These are phyloP conservation scores for Pluteus cervinus DNA, from an alignment of 768 basidiomycete species.

Conservation along the genomic window DNA sequence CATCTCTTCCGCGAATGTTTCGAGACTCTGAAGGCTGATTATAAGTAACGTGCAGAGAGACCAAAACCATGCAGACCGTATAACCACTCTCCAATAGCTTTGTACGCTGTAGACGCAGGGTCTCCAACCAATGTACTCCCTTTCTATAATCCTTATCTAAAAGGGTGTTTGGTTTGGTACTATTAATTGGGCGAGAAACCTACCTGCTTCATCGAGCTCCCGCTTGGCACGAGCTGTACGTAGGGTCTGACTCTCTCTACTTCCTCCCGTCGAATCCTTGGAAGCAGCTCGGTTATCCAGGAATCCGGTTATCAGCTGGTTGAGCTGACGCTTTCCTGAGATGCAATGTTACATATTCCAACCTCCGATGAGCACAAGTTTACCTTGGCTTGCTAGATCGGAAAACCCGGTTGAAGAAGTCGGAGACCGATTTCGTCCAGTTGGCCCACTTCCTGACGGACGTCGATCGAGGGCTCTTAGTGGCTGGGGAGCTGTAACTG, in stretches of 20 bases:
- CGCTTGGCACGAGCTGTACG: conserved; percentile 78
- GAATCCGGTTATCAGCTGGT: conserved; percentile 80
- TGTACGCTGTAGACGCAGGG: conserved; percentile 71
- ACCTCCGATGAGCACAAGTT: conserved; percentile 1
- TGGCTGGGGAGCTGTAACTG: conserved; percentile 67
- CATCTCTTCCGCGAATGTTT: conserved; percentile 72
- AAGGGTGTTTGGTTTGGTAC: background rate
- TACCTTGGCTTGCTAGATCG: conserved; percentile 84
- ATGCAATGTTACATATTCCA: conserved; percentile 5
- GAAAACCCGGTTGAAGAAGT: conserved; percentile 78
- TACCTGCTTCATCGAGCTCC: conserved; percentile 88
- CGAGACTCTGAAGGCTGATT: conserved; percentile 54
- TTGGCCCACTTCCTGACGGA: conserved; percentile 53
- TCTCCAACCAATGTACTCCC: conserved; percentile 90
- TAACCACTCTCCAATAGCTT: conserved; percentile 82
- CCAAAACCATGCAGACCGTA: conserved; percentile 42
- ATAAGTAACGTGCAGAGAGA: background rate
- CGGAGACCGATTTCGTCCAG: conserved; percentile 66
- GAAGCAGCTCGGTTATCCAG: conserved; percentile 69
- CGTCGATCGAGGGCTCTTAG: conserved; percentile 70
- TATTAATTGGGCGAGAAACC: conserved; percentile 10
- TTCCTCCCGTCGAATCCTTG: conserved; percentile 53
- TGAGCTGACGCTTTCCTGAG: conserved; percentile 78
- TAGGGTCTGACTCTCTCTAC: conserved; percentile 58
- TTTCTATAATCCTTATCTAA: conserved; percentile 87